phyloP scores from a whole-genome alignment of 2,329 filamentous ascomycete genomes.

The Gaeumannomyces tritici region DNA sequence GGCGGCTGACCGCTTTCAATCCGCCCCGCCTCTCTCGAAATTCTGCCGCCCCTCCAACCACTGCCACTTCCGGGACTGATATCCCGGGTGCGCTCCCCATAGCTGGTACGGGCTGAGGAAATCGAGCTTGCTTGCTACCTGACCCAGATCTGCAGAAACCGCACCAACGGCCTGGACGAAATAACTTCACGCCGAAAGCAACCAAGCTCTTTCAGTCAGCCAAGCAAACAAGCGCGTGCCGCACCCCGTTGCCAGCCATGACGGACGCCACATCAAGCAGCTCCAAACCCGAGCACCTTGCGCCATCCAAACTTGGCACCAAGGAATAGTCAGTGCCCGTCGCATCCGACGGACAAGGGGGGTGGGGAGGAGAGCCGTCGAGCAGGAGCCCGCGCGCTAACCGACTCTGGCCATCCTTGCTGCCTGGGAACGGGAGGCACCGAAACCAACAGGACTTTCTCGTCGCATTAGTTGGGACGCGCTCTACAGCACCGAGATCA shows the following conservation, averaged over 20 bases:
- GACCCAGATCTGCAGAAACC: neutral
- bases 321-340: conserved; percentile 67
- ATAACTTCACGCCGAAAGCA: too few species aligned
- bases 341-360: neutral
- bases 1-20: neutral
- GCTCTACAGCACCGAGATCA: conserved; percentile 61
- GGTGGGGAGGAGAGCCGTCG: neutral
- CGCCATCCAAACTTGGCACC: conserved; percentile 73
- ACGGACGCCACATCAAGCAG: neutral
- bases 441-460: neutral
- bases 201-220: neutral
- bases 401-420: neutral
- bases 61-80: neutral
- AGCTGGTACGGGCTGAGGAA: neutral
- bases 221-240: too few species aligned
- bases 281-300: conserved; percentile 52
- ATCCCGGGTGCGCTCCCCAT: neutral
- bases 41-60: conserved; percentile 1
- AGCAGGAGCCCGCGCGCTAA: neutral
- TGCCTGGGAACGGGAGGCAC: neutral
- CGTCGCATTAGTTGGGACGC: conserved; percentile 55
- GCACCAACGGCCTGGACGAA: neutral
- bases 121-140: neutral
- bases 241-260: neutral
- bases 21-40: neutral